Conservation (phyloP, 1,284 basidiomycete genomes). For the Trametes hirsuta region DNA sequence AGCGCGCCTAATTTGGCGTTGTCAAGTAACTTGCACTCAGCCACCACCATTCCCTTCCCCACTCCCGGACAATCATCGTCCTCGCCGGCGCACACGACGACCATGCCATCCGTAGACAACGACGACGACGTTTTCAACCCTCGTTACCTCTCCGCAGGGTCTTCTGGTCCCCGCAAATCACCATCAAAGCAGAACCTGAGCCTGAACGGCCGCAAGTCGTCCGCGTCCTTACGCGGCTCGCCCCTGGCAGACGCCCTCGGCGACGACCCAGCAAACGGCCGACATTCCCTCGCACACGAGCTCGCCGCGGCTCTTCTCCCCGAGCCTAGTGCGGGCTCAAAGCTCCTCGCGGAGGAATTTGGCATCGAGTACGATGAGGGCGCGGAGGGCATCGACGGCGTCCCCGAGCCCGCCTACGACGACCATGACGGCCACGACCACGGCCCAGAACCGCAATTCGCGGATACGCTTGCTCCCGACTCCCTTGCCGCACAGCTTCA, state of each 20-base stretch:
- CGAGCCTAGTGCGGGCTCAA: conserved; percentile 74
- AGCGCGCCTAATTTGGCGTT: conserved; percentile 18
- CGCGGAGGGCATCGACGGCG: conserved; percentile 76
- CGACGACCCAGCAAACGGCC: conserved; percentile 48
- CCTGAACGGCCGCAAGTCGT: conserved; percentile 46
- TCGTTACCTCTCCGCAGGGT: conserved; percentile 26
- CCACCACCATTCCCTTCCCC: conserved; percentile 18
- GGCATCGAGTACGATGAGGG: conserved; percentile 86
- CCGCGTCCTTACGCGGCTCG: conserved; percentile 44
- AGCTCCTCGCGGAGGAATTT: conserved; percentile 79
- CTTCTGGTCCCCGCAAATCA: conserved; percentile 45
- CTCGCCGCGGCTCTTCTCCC: conserved; percentile 82
- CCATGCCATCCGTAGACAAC: conserved; percentile 24
- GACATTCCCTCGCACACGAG: conserved; percentile 80
- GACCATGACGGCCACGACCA: neutral
- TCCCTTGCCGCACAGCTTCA: conserved; percentile 18
- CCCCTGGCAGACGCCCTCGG: conserved; percentile 40
- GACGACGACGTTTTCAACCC: conserved; percentile 31
- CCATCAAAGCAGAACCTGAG: conserved; percentile 49
- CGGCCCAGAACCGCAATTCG: conserved; percentile 3
- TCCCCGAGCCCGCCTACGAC: conserved; percentile 20
- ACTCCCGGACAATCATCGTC: conserved; percentile 2
- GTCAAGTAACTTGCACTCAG: conserved; percentile 25
- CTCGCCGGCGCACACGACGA: neutral
- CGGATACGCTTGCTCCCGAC: conserved; percentile 25